Evolutionary conservation across 139 green algal species (phyloP).

Genomic region (Coelastrella sp.): DNA sequence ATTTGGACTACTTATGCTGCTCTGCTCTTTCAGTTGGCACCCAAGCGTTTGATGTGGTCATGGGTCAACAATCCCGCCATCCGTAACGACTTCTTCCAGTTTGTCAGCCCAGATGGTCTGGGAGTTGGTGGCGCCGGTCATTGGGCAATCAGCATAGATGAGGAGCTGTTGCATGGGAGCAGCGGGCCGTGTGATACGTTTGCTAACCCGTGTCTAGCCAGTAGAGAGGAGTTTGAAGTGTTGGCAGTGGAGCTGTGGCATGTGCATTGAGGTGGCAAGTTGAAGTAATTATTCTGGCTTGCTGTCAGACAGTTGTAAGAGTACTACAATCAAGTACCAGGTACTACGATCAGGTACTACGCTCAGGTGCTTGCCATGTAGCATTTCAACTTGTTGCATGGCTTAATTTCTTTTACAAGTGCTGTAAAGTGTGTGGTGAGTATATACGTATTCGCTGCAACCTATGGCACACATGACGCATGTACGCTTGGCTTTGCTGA

Average conservation of each 20-base stretch:
- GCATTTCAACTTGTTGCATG: too few relatives aligned
- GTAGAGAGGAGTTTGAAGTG: constrained; percentile 73
- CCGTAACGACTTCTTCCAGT: constrained; percentile 88
- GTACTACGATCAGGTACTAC: too few relatives aligned
- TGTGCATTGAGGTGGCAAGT: constrained; percentile 16
- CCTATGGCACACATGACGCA: too few relatives aligned
- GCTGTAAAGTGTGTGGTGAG: too few relatives aligned
- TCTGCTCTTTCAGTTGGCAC: constrained; percentile 51
- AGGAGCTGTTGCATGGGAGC: constrained; percentile 77
- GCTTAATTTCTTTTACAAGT: too few relatives aligned
- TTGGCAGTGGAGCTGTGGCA: constrained; percentile 79
- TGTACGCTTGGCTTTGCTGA: too few relatives aligned
- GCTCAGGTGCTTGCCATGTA: too few relatives aligned
- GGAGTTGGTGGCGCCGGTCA: constrained; percentile 74
- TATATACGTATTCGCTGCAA: too few relatives aligned
- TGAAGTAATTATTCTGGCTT: too few relatives aligned
- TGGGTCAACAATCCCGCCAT: constrained; percentile 56
- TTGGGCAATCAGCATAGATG: constrained; percentile 83
- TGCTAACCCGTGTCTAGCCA: constrained; percentile 68
- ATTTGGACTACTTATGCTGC: too few relatives aligned
- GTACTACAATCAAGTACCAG: too few relatives aligned
- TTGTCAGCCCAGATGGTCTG: constrained; percentile 64
- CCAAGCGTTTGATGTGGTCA: constrained; percentile 57
- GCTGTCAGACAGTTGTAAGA: too few relatives aligned
- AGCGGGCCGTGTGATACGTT: constrained; percentile 79